A percentile compares a stretch with the other conserved stretches of the same genome.
phyloP scores from a whole-genome alignment of 768 basidiomycete species.

The Neoboletus brunneissimus region DNA sequence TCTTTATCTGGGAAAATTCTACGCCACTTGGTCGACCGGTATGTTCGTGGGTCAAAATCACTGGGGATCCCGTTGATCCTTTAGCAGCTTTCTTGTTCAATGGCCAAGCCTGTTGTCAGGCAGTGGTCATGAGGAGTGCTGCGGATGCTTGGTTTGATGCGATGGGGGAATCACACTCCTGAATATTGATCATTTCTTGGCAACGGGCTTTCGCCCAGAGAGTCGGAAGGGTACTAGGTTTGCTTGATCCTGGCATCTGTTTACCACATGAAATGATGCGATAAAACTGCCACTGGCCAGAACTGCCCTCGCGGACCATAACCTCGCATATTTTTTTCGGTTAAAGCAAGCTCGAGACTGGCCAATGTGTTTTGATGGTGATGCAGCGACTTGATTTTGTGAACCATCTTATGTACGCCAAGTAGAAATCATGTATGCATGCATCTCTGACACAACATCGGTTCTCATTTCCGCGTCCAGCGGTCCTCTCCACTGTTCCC shows the following conservation, averaged over 20 bases:
- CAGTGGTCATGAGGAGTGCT: constrained; percentile 46
- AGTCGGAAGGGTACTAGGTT: not conserved
- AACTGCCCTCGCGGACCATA: not conserved
- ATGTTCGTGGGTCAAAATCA: constrained; percentile 54
- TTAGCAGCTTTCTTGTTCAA: constrained; percentile 78
- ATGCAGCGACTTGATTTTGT: not conserved
- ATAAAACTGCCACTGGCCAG: not conserved
- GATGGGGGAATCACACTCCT: not conserved
- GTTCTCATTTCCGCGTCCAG: constrained; percentile 59
- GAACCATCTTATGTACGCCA: not conserved
- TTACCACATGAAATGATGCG: not conserved
- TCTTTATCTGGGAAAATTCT: constrained; percentile 85
- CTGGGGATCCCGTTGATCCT: not conserved
- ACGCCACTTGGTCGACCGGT: constrained; percentile 79
- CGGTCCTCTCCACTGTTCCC: constrained; percentile 71
- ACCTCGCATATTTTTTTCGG: not conserved
- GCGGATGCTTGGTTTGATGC: constrained; percentile 63
- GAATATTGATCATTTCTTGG: not conserved
- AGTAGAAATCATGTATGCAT: not conserved
- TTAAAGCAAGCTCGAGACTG: not conserved
- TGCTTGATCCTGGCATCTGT: not conserved
- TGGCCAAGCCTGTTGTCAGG: constrained; percentile 65
- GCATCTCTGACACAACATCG: not conserved
- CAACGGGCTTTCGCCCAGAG: not conserved
- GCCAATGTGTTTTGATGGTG: not conserved